These are phyloP conservation scores for Ampelocalamus luodianensis DNA, from an alignment of 176 grass and related monocot genomes.

Conservation along the genomic window DNA sequence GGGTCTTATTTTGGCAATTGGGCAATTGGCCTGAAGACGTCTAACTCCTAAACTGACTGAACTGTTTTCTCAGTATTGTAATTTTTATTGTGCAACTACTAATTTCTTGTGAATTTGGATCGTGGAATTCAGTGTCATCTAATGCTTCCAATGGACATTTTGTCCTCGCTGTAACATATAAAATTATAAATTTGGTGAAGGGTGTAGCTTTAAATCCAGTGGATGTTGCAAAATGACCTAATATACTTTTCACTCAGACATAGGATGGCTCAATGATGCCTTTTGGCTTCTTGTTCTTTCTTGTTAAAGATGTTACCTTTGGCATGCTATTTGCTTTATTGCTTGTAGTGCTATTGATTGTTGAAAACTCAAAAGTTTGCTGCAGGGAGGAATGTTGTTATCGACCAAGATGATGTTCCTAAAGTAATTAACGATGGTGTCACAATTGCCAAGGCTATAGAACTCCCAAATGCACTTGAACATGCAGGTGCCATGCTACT, in stretches of 20 bases:
- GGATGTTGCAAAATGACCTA: constrained; percentile 26
- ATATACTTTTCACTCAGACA: not conserved
- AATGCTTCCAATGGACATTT: not conserved
- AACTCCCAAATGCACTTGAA: constrained; percentile 77
- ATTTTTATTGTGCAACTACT: not conserved
- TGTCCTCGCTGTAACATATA: not conserved
- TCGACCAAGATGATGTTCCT: constrained; percentile 78
- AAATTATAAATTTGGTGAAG: not conserved
- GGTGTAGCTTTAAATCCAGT: not conserved
- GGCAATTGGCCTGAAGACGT: not conserved
- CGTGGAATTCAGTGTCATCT: not conserved
- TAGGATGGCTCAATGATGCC: not conserved
- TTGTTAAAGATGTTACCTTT: not conserved
- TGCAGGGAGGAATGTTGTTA: constrained; percentile 94
- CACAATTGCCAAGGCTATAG: constrained; percentile 85
- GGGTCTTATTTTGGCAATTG: not conserved
- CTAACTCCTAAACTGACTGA: not conserved
- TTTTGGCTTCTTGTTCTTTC: not conserved
- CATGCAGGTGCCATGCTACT: constrained; percentile 82
- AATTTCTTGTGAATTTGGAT: not conserved
- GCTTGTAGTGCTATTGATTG: constrained; percentile 45
- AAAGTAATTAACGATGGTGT: constrained; percentile 95
- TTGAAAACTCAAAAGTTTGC: constrained; percentile 41
- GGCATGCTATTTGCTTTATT: not conserved
- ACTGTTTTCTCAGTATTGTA: not conserved